Evolutionary conservation across 2,329 filamentous ascomycete genomes (phyloP), one percentile per base, ranked within the genome.

Genomic region (Rhinocladiella similis): DNA sequence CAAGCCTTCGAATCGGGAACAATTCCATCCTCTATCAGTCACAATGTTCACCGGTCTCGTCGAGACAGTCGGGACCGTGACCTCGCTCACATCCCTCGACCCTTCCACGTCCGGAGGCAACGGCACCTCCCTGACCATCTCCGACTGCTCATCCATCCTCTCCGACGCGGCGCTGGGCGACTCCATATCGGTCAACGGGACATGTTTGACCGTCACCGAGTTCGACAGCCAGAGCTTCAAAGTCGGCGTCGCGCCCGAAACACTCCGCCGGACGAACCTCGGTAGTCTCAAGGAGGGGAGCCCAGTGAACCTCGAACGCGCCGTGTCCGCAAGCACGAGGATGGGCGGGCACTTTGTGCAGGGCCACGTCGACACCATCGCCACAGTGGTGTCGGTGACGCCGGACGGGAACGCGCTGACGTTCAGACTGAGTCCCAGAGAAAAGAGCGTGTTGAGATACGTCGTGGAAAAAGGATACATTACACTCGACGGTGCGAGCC

Each of bases 311-410:
- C 87, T 99, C 51, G 94, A 99, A 79, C 87, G 94, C 14, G 93
- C 94, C 3, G 92, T 99, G 52, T 88, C 89, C 16, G 91, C 91
- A 3, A 84, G 89, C 67, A 97, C 93, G 45, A 90, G 94, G 53
- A 97, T 99, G 91, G 94, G 95, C 46, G 94, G 94, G 0, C 94
- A 99, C 76, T 96, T 97, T 68, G 93, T 97, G 29, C 95, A 99
- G 76, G 94, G 94, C 39, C 94, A 99, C 73, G 93, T 99, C 59
- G 95, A 99, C 74, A 93, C 91, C 10, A 85, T 88, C 38, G 94
- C 93, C 0, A 83, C 82, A 42, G 89, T 99, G 59, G 70, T 87
- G 38, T 82, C 83, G 42, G 83, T 89, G 35, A 86, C 82, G 16
- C 85, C 87, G 2, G 94, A 99, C 73, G 91, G 93, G 55, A 96